Percentiles rank a stretch among this genome's conserved stretches.
Conservation (phyloP, 257 asterid species). For the Mentha longifolia region DNA sequence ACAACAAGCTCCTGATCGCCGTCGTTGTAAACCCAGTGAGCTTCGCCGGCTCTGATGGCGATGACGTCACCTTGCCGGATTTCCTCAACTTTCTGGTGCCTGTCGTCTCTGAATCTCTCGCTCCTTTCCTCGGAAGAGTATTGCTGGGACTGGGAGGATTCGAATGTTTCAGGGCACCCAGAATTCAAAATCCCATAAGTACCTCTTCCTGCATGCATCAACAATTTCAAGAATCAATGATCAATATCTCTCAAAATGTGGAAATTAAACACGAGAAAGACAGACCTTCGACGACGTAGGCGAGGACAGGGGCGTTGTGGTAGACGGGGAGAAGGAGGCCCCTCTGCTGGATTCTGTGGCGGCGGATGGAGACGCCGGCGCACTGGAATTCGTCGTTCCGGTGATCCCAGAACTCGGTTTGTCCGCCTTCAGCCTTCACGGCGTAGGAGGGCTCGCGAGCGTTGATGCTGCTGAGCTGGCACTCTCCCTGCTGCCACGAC, state of each 20-base stretch:
- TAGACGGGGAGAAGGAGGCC: constrained; percentile 57
- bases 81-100: constrained; percentile 54
- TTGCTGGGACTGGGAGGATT: constrained; percentile 43
- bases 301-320: constrained; percentile 51
- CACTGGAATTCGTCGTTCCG: constrained; percentile 50
- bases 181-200: constrained; percentile 45
- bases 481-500: constrained; percentile 38
- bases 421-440: constrained; percentile 58
- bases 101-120: constrained; percentile 45
- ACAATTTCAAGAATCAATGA: not conserved
- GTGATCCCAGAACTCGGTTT: constrained; percentile 55
- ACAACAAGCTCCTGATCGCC: constrained; percentile 57
- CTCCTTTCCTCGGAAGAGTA: constrained; percentile 16
- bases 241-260: no score
- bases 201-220: constrained; percentile 50
- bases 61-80: constrained; percentile 54
- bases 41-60: constrained; percentile 58
- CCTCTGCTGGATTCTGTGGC: constrained; percentile 42
- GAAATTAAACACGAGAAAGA: no score
- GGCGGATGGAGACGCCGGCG: constrained; percentile 57
- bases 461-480: constrained; percentile 47
- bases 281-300: constrained; percentile 57
- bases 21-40: constrained; percentile 68
- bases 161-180: constrained; percentile 78
- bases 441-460: constrained; percentile 46